Base-by-base conservation (phyloP, 306 rosid species). In the Castanopsis chinensis region DNA sequence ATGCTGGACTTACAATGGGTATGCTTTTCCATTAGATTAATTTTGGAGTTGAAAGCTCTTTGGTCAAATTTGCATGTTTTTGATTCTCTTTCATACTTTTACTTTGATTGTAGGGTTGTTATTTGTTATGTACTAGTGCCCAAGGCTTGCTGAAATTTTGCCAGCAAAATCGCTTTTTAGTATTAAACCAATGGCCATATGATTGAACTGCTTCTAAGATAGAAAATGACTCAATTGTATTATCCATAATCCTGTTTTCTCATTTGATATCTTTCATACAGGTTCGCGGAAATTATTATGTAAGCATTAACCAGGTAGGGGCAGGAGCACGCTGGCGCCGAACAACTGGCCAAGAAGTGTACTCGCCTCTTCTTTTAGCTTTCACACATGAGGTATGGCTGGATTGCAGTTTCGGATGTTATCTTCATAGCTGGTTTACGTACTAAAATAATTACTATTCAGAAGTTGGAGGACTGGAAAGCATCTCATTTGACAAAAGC, bases 311-410 rank as follows among this genome's bases (percentile, higher is more conserved):
- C 83, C 64, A 85, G 72, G 8, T 80, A 4, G 95, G 97, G 37
- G 82, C 73, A 3, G 95, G 97, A 65, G 88, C 97, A 17, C 87
- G 54, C 1, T 90, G 97, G 97, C 95, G 97, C 6, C 87, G 95
- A 6, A 83, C 90, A 59, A 83, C 91, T 43, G 95, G 91, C 71
- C 97, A 92, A 37, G 95, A 92, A 79, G 83, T 90, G 70, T 90
- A 92, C 86, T 90, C 97, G 0, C 95, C 97, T 2, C 75, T 92
- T 37, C 73, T 92, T 54, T 30, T 92, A 76, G 92, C 92, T 55
- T 92, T 92, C 76, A 69, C 91, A 1, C 87, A 90, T 4, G 95
- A 89, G 89, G 97, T 90, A 82, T 52, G 85, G 72, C 45, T 74
- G 32, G 57, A 9, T 49, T 76, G 21, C 33, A 33, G 21, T 37